A percentile compares a stretch with the other conserved stretches of the same genome.
These are phyloP conservation scores for Chlorophyllum brunneum DNA, from an alignment of 768 basidiomycete species.

Conservation along the genomic window DNA sequence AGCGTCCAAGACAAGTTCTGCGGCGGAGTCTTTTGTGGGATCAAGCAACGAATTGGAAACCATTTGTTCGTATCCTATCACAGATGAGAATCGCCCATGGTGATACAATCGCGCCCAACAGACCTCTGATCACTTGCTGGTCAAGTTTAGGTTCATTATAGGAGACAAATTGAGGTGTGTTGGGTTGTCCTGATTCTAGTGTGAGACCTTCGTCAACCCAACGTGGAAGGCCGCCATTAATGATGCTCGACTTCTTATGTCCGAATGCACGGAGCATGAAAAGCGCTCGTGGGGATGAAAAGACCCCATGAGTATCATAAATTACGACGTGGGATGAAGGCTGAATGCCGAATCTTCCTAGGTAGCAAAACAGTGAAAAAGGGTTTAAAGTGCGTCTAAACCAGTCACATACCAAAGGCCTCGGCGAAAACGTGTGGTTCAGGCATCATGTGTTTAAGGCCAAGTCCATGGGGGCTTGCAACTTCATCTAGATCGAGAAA, in stretches of 20 bases:
- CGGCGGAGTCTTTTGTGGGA: slow-evolving; percentile 36
- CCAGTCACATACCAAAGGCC: slow-evolving; percentile 66
- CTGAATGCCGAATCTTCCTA: slow-evolving; percentile 68
- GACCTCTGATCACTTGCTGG: slow-evolving; percentile 50
- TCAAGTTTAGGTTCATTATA: slow-evolving; percentile 58
- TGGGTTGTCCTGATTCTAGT: slow-evolving; percentile 37
- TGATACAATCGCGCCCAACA: slow-evolving; percentile 12
- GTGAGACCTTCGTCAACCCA: slow-evolving; percentile 69
- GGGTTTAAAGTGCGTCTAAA: not conserved
- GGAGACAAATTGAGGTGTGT: slow-evolving; percentile 21
- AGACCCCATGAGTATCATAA: slow-evolving; percentile 89
- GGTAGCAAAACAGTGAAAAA: not conserved
- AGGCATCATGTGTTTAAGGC: slow-evolving; percentile 95
- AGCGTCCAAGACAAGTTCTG: slow-evolving; percentile 84
- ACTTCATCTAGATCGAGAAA: slow-evolving; percentile 82
- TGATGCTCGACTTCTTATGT: slow-evolving; percentile 78
- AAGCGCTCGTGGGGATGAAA: slow-evolving; percentile 87
- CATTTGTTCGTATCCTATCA: slow-evolving; percentile 75
- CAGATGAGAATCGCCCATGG: not conserved
- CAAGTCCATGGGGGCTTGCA: slow-evolving; percentile 67
- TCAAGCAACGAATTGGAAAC: slow-evolving; percentile 60
- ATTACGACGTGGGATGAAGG: slow-evolving; percentile 78
- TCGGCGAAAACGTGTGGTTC: slow-evolving; percentile 61
- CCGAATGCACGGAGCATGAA: slow-evolving; percentile 95
- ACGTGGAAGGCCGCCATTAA: slow-evolving; percentile 89